Evolutionary conservation across 2,329 filamentous ascomycete species (phyloP), one percentile per base, ranked within the genome.

Genomic region (Parastagonospora avenae): DNA sequence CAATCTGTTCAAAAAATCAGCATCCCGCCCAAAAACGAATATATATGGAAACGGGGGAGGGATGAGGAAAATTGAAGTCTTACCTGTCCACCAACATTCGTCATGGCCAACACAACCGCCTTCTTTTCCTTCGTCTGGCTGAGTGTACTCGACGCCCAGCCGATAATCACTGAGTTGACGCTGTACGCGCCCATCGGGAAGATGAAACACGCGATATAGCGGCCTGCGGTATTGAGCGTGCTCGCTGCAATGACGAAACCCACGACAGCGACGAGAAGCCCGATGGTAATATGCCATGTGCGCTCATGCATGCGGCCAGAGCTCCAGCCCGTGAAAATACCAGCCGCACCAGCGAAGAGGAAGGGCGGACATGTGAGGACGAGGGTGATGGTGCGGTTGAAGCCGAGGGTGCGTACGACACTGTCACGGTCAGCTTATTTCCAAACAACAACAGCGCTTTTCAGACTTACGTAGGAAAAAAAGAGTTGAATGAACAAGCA

Each of bases 241-340:
- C 57, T 62, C 4, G 65, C 65, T 14, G 65, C 62, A 24, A 68
- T 68, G 5, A 77, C 66, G 33, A 80, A 79, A 2, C 78, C 78
- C 0, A 70, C 67, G 2, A 80, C 66, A 2, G 76, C 75, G 16
- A 77, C 59, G 0, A 64, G 50, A 4, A 80, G 62, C 2, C 77
- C 76, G 4, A 48, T 64, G 0, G 78, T 79, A 37, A 81, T 80
- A 45, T 82, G 79, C 77, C 77, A 80, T 0, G 78, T 80, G 10
- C 79, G 74, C 56, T 82, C 79, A 43, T 80, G 76, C 43, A 77
- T 66, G 2, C 74, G 73, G 0, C 79, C 82, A 2, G 79, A 82
- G 46, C 73, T 80, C 76, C 78, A 82, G 1, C 78, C 79, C 8
- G 78, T 76, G 5, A 74, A 55, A 32, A 82, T 77, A 8, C 78